Evolutionary conservation across 2,329 filamentous ascomycete species (phyloP).

Genomic region (Neofusicoccum parvum): DNA sequence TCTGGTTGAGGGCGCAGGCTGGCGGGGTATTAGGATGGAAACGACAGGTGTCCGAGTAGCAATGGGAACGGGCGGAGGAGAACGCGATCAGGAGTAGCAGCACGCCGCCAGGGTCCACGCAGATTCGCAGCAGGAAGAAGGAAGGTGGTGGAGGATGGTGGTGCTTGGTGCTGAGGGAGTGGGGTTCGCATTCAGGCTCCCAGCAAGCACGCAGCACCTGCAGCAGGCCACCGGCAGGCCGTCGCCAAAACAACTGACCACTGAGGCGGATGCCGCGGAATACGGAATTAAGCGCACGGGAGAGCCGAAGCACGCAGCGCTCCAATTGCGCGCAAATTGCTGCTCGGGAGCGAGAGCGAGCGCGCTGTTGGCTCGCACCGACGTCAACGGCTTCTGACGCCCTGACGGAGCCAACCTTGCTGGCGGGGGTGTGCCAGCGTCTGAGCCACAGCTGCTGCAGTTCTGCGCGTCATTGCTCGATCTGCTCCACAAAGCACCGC

Average conservation of each 20-base stretch:
- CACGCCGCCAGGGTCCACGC: background rate
- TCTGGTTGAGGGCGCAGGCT: background rate
- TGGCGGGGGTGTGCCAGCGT: constrained; percentile 8
- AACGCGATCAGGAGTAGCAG: background rate
- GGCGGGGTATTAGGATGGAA: constrained; percentile 1
- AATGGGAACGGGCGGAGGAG: background rate
- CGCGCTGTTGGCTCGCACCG: background rate
- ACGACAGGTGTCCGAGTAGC: constrained; percentile 9
- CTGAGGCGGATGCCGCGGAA: constrained; percentile 16
- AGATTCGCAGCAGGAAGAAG: background rate
- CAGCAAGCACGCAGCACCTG: constrained; percentile 8
- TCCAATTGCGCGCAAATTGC: background rate
- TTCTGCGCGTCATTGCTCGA: constrained; percentile 15
- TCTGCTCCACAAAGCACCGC: constrained; percentile 6
- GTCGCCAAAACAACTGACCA: background rate
- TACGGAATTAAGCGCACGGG: constrained; percentile 3
- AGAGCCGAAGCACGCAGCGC: background rate
- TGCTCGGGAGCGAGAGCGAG: too few species aligned
- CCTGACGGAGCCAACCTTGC: constrained; percentile 6
- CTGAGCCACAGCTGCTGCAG: constrained; percentile 2
- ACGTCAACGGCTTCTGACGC: constrained; percentile 12
- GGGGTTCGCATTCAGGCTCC: constrained; percentile 8
- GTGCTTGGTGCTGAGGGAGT: background rate
- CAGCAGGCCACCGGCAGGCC: background rate
- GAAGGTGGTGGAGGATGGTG: constrained; percentile 5